Percentiles rank a stretch among this genome's conserved stretches.
Conservation (phyloP, 2,329 filamentous ascomycete species). For the Sclerotinia minor region DNA sequence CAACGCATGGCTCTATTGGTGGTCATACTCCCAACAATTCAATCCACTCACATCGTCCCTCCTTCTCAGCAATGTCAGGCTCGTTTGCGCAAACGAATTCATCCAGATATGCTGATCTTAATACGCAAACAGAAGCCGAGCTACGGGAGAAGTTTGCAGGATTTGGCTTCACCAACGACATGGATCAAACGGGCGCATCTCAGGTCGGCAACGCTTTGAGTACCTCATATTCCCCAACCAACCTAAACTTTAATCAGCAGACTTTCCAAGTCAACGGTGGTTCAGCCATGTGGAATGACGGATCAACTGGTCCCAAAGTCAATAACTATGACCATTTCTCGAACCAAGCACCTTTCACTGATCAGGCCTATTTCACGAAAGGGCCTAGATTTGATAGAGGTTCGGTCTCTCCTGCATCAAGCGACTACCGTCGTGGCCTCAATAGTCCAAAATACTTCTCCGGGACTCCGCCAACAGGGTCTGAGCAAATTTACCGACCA, state of each 20-base stretch:
- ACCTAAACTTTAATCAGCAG: conserved; percentile 34
- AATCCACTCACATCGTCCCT: conserved; percentile 50
- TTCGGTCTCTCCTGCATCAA: conserved; percentile 39
- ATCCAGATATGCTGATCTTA: conserved; percentile 37
- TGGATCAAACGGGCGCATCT: conserved; percentile 31
- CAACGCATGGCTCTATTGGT: conserved; percentile 38
- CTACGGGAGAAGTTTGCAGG: conserved; percentile 38
- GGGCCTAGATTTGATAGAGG: conserved; percentile 36
- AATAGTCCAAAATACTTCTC: conserved; percentile 40
- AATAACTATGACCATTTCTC: conserved; percentile 36
- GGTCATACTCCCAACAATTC: conserved; percentile 48
- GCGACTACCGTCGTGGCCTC: conserved; percentile 40
- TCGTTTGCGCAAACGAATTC: conserved; percentile 52
- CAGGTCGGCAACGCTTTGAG: conserved; percentile 31
- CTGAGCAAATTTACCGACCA: conserved; percentile 38
- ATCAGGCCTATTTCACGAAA: conserved; percentile 39
- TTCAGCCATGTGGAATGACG: conserved; percentile 38
- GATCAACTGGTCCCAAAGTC: conserved; percentile 32
- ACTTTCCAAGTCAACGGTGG: conserved; percentile 32
- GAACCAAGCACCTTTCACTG: conserved; percentile 36
- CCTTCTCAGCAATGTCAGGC: conserved; percentile 47
- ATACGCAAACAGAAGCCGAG: conserved; percentile 35
- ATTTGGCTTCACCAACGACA: conserved; percentile 34
- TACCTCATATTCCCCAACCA: conserved; percentile 36
- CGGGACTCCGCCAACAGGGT: conserved; percentile 36